Percentiles rank a stretch among this genome's conserved stretches.
These are phyloP conservation scores for Parachaetomium inaequale DNA, from an alignment of 495 filamentous ascomycete genomes.

Conservation along the genomic window DNA sequence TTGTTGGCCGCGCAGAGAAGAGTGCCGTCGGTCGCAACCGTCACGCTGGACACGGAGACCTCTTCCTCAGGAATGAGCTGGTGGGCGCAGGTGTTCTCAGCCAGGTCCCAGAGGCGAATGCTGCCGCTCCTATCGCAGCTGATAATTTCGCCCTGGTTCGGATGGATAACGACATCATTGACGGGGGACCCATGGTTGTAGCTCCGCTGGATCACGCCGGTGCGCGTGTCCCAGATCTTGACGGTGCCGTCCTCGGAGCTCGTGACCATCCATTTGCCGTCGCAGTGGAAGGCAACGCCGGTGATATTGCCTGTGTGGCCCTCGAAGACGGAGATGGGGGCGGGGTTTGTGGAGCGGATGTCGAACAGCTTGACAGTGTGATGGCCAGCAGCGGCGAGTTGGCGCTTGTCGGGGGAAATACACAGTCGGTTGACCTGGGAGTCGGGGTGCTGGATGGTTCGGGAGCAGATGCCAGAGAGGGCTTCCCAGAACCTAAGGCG, in stretches of 20 bases:
- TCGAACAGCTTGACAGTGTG: constrained; percentile 96
- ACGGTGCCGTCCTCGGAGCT: constrained; percentile 95
- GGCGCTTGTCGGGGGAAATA: constrained; percentile 96
- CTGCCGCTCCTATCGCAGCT: constrained; percentile 91
- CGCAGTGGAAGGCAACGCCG: constrained; percentile 94
- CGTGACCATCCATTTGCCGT: constrained; percentile 99
- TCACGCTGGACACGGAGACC: constrained; percentile 86
- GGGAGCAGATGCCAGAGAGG: constrained; percentile 93
- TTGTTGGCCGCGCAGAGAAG: constrained; percentile 96
- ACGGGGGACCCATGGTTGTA: constrained; percentile 83
- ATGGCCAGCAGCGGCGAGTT: constrained; percentile 89
- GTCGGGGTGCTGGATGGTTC: constrained; percentile 95
- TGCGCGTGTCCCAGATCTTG: constrained; percentile 97
- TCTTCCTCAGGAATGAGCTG: constrained; percentile 96
- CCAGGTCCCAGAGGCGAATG: constrained; percentile 92
- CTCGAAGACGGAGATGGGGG: constrained; percentile 86
- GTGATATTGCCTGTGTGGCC: constrained; percentile 95
- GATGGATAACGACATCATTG: constrained; percentile 97
- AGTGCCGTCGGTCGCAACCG: constrained; percentile 90
- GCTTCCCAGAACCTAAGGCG: constrained; percentile 88
- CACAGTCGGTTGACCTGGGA: constrained; percentile 98
- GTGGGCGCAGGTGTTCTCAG: constrained; percentile 94
- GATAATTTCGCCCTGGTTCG: constrained; percentile 96
- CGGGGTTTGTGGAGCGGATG: constrained; percentile 93
- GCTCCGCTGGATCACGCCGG: constrained; percentile 82